Base-by-base conservation (phyloP, 2,329 filamentous ascomycete species). In the Tolypocladium paradoxum region DNA sequence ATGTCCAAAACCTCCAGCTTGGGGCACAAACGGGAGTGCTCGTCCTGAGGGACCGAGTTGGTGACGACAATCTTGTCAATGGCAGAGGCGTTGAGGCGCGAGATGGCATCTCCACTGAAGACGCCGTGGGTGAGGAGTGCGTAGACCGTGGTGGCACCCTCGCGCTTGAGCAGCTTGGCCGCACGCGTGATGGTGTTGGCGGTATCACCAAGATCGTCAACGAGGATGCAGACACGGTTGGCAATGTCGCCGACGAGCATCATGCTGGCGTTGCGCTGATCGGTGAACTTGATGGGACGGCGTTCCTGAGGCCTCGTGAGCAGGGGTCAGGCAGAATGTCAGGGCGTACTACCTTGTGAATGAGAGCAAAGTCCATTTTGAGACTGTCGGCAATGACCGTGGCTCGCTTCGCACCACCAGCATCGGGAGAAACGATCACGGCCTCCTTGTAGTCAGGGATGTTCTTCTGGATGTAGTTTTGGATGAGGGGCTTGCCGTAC, bases 151-250 rank as follows among this genome's bases (percentile, higher is more conserved):
- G 84, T 87, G n/a, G 93, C 93, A 45, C 92, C 91, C 71, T 96
- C 90, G 64, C 90, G 92, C 76, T 96, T 96, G 59, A 97, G 75
- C n/a, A 97, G 79, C 75, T 97, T 96, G 33, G 93, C 93, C 9
- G 93, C 93, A 56, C 93, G 83, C 0, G 92, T 97, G 62, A 97
- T 96, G 37, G 93, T 99, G 73, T 97, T 97, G 53, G 88, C 93
- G 1, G 93, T 99, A 68, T 99, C 93, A 22, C 88, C 88, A 62
- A 99, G 76, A 69, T 99, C 93, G 68, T 99, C 93, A 58, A 99
- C 83, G 55, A 99, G 77, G 63, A 99, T 96, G 60, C 90, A 88
- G 51, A 87, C 86, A 59, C 87, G 85, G 61, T 87, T 83, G 52
- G 79, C 77, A 53, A 96, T 89, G 65, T 95, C 84, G 57, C 91